These are phyloP conservation scores for Rhodosporidiobolus sp. DNA, from an alignment of 768 basidiomycete genomes.

Conservation along the genomic window DNA sequence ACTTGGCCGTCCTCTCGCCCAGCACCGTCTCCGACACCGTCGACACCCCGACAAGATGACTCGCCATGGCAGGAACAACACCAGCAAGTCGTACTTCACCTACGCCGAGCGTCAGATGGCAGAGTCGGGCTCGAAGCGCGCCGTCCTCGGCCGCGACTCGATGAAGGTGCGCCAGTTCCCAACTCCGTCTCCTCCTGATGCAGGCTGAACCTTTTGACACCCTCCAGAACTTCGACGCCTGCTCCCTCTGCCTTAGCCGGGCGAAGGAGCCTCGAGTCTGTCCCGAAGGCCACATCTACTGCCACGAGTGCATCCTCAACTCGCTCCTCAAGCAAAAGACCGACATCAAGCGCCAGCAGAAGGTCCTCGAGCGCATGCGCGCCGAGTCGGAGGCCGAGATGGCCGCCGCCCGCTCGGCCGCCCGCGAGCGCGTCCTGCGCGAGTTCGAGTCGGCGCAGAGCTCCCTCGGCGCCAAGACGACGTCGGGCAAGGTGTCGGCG, in stretches of 20 bases:
- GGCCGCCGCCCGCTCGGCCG: conserved; percentile 63
- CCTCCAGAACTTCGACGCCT: conserved; percentile 87
- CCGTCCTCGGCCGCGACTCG: conserved; percentile 18
- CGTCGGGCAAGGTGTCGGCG: conserved; percentile 45
- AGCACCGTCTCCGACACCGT: neutral
- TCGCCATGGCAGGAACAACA: conserved; percentile 25
- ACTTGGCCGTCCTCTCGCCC: neutral
- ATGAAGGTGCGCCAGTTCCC: conserved; percentile 15
- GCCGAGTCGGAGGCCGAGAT: conserved; percentile 78
- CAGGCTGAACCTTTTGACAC: neutral
- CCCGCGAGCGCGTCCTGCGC: conserved; percentile 77
- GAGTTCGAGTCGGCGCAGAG: conserved; percentile 89
- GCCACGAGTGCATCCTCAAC: conserved; percentile 84
- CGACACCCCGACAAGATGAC: too few relatives aligned
- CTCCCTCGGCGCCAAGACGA: conserved; percentile 58
- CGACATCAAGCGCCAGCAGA: conserved; percentile 87
- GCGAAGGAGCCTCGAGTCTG: conserved; percentile 83
- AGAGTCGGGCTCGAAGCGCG: conserved; percentile 5
- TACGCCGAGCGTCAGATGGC: conserved; percentile 24
- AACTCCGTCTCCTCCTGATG: neutral
- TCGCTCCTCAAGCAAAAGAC: conserved; percentile 85
- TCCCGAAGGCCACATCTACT: conserved; percentile 82
- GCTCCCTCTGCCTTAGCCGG: conserved; percentile 71
- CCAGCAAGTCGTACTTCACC: conserved; percentile 12
- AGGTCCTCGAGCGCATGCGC: conserved; percentile 67